These are phyloP conservation scores for Beta lomatogona DNA, from an alignment of 179 eudicot species.

Conservation along the genomic window DNA sequence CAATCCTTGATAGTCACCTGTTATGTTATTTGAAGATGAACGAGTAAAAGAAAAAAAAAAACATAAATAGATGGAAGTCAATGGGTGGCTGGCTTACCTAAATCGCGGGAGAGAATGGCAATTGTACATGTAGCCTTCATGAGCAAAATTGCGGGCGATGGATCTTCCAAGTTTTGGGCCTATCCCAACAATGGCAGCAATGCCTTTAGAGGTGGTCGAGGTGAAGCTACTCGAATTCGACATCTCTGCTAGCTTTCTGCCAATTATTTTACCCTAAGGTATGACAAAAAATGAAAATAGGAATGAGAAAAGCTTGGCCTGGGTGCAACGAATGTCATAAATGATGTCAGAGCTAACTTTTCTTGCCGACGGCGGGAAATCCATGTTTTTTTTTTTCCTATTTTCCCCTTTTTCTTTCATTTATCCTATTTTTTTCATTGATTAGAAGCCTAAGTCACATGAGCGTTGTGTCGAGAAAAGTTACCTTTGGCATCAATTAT, in stretches of 20 bases:
- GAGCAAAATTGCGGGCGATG: conserved; percentile 83
- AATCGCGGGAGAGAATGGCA: conserved; percentile 84
- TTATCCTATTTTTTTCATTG: too few species aligned
- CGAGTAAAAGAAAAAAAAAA: background rate
- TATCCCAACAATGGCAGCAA: conserved; percentile 91
- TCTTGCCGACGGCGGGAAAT: too few species aligned
- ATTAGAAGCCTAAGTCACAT: too few species aligned
- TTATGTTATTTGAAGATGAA: background rate
- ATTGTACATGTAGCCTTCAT: conserved; percentile 73
- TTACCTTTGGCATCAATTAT: too few species aligned
- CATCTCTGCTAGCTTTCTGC: conserved; percentile 31
- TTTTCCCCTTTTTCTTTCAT: too few species aligned
- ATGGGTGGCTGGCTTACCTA: conserved; percentile 37
- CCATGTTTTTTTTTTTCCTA: too few species aligned
- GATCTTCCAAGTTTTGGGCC: conserved; percentile 88
- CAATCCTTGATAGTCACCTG: conserved; percentile 73
- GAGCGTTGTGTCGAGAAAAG: too few species aligned
- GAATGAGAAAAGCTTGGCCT: background rate
- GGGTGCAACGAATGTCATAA: too few species aligned
- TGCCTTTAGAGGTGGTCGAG: conserved; percentile 57
- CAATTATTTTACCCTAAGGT: background rate
- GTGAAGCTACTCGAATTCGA: conserved; percentile 52
- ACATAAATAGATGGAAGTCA: background rate
- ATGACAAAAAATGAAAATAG: background rate
- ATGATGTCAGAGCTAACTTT: too few species aligned